Percentiles rank a stretch among this genome's conserved stretches.
phyloP scores from a whole-genome alignment of 139 green algal genomes.

The Chlamydomonas urium region DNA sequence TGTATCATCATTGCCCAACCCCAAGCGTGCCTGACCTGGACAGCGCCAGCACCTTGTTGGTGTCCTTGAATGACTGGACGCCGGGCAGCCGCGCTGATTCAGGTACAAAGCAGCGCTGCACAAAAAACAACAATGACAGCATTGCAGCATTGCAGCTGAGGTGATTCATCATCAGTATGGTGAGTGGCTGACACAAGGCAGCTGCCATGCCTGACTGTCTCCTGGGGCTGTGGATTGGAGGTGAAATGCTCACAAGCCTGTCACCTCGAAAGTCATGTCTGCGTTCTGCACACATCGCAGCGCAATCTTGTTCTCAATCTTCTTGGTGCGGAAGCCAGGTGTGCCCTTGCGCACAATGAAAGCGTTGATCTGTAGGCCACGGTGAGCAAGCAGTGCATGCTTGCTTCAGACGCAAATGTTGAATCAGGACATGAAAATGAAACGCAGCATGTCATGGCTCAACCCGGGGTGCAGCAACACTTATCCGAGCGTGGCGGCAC shows the following conservation, averaged over 20 bases:
- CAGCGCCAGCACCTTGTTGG: slow-evolving; percentile 59
- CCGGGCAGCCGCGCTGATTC: slow-evolving; percentile 80
- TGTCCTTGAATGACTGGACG: slow-evolving; percentile 68
- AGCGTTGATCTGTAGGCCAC: slow-evolving; percentile 65
- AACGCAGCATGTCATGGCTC: too few species aligned
- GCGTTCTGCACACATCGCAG: slow-evolving; percentile 90
- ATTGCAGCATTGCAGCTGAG: not conserved
- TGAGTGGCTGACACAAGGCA: too few species aligned
- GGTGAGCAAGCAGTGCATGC: not conserved
- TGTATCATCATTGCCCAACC: too few species aligned
- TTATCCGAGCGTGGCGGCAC: too few species aligned
- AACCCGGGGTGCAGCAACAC: too few species aligned
- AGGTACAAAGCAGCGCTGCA: slow-evolving; percentile 72
- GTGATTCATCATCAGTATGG: too few species aligned
- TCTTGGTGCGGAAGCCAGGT: slow-evolving; percentile 50
- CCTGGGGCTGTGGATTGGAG: too few species aligned
- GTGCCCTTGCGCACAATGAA: slow-evolving; percentile 92
- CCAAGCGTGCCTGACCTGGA: not conserved
- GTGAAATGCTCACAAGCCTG: not conserved
- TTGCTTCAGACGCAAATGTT: not conserved
- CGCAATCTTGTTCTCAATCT: slow-evolving; percentile 91
- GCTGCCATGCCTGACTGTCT: too few species aligned
- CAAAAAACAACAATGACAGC: not conserved
- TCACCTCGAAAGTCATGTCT: slow-evolving; percentile 77
- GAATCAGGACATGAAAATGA: too few species aligned